phyloP scores from a whole-genome alignment of 352 stramenopile genomes.

The Blastocystis sp. region DNA sequence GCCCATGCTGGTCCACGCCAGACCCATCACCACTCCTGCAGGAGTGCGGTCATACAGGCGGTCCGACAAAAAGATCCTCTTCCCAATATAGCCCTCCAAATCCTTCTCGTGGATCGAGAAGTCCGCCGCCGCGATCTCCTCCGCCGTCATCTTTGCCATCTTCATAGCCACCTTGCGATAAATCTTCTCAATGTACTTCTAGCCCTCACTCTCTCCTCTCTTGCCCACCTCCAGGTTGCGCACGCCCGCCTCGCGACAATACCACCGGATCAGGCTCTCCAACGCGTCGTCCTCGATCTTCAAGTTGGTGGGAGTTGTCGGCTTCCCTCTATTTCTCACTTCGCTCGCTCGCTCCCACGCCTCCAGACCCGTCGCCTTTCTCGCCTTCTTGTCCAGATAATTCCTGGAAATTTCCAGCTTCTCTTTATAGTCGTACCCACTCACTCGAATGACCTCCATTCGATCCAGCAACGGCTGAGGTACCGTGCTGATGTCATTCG shows the following conservation, averaged over 20 bases:
- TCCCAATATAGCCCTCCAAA: constrained; percentile 94
- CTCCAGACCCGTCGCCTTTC: constrained; percentile 84
- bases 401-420: constrained; percentile 95
- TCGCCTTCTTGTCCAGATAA: constrained; percentile 93
- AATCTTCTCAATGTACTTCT: constrained; percentile 97
- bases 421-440: constrained; percentile 90
- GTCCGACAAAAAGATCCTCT: constrained; percentile 92
- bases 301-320: constrained; percentile 22
- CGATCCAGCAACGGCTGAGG: constrained; percentile 92
- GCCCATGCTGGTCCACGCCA: constrained; percentile 96
- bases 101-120: constrained; percentile 89
- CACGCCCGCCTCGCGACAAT: constrained; percentile 93
- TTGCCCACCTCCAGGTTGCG: constrained; percentile 80
- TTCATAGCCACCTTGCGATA: constrained; percentile 94
- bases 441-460: constrained; percentile 96
- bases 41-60: constrained; percentile 90
- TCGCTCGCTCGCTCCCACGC: neutral
- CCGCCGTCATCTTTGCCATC: constrained; percentile 79
- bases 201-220: neutral
- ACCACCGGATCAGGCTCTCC: constrained; percentile 81
- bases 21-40: constrained; percentile 93
- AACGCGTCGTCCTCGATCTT: constrained; percentile 88
- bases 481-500: constrained; percentile 92
- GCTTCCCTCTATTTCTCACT: neutral
- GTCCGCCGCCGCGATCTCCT: constrained; percentile 72